Conservation (phyloP, 352 stramenopile genomes). For the Halophytophthora polymorphica region DNA sequence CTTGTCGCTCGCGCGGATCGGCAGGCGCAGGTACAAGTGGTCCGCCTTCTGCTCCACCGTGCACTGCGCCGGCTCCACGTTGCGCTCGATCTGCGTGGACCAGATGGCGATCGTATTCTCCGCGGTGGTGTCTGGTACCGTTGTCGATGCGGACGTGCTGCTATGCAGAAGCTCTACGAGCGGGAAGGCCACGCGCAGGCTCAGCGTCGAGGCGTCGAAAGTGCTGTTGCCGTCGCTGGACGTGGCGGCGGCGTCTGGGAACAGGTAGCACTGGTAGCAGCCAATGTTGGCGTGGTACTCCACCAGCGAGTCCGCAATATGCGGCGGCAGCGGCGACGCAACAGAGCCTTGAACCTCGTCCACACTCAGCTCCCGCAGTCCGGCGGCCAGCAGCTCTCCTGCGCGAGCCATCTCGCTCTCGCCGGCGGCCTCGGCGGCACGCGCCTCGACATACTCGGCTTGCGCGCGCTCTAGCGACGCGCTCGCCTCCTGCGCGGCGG, state of each 20-base stretch:
- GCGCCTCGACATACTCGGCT: conserved; percentile 28
- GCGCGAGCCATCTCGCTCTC: conserved; percentile 35
- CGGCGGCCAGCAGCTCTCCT: conserved; percentile 19
- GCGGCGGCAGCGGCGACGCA: not conserved
- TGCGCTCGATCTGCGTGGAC: conserved; percentile 52
- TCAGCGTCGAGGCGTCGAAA: conserved; percentile 24
- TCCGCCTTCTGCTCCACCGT: conserved; percentile 38
- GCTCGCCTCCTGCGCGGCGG: conserved; percentile 15
- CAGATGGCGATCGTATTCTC: conserved; percentile 26
- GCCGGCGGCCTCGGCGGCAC: conserved; percentile 12
- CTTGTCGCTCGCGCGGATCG: conserved; percentile 47
- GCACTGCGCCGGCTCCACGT: conserved; percentile 42
- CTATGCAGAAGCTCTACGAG: conserved; percentile 27
- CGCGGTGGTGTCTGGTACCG: not conserved
- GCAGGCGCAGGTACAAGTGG: conserved; percentile 66
- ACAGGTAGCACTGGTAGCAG: conserved; percentile 77
- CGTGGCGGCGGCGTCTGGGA: conserved; percentile 12
- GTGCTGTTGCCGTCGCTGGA: not conserved
- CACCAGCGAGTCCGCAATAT: conserved; percentile 37
- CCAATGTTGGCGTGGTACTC: conserved; percentile 84
- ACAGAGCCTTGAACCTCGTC: not conserved
- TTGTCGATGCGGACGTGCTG: not conserved
- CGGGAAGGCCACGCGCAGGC: conserved; percentile 39
- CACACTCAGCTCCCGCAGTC: conserved; percentile 23
- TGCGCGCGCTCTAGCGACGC: conserved; percentile 20